These are phyloP conservation scores for Athelia sp. DNA, from an alignment of 1,284 basidiomycete species.

Conservation along the genomic window DNA sequence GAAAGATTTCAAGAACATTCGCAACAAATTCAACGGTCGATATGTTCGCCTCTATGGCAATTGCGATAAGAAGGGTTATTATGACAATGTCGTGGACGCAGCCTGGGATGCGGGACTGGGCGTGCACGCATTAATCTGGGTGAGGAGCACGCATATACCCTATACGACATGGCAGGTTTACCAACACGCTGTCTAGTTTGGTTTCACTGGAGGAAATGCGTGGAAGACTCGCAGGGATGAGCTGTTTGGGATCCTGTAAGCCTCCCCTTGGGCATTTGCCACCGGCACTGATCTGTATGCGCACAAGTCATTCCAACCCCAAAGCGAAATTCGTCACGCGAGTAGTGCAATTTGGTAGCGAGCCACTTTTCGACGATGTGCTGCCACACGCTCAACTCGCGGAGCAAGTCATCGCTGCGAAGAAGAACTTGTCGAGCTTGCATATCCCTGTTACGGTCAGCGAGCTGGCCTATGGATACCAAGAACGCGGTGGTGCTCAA, in stretches of 20 bases:
- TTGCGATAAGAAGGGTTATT: slow-evolving; percentile 63
- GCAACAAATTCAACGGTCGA: slow-evolving; percentile 53
- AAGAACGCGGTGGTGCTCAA: slow-evolving; percentile 46
- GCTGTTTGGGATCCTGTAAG: slow-evolving; percentile 43
- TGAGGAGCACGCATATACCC: slow-evolving; percentile 22
- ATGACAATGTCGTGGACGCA: slow-evolving; percentile 66
- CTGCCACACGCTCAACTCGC: slow-evolving; percentile 50
- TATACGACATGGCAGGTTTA: not conserved
- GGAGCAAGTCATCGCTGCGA: slow-evolving; percentile 45
- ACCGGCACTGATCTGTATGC: too few relatives aligned
- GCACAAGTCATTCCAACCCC: slow-evolving; percentile 42
- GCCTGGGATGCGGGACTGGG: slow-evolving; percentile 68
- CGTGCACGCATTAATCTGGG: slow-evolving; percentile 74
- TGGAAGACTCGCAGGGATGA: slow-evolving; percentile 54
- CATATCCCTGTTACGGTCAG: slow-evolving; percentile 65
- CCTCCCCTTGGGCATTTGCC: too few relatives aligned
- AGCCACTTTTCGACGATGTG: slow-evolving; percentile 65
- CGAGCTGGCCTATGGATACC: slow-evolving; percentile 45
- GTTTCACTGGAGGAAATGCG: slow-evolving; percentile 49
- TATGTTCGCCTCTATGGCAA: slow-evolving; percentile 70
- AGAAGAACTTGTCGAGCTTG: slow-evolving; percentile 44
- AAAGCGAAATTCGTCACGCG: slow-evolving; percentile 66
- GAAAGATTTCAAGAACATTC: slow-evolving; percentile 60
- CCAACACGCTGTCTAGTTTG: slow-evolving; percentile 39
- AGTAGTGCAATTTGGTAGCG: slow-evolving; percentile 68